phyloP scores from a whole-genome alignment of 2,329 filamentous ascomycete genomes.

The Coleophoma crateriformis region DNA sequence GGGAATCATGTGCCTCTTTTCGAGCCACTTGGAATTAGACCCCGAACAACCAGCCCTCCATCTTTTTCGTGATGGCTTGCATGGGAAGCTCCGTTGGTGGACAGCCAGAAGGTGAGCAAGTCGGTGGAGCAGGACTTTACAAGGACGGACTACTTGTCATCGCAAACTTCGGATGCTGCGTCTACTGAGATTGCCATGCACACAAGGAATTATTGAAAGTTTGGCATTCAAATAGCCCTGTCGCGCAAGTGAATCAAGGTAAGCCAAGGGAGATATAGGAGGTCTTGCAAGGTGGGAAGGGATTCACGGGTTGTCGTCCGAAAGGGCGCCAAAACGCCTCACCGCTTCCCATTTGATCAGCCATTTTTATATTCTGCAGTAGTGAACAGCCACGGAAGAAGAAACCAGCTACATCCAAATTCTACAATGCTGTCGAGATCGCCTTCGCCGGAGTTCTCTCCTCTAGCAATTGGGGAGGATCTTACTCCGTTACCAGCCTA shows the following conservation, averaged over 20 bases:
- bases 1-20: too few relatives aligned
- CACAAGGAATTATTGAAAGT: not conserved
- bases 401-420: not conserved
- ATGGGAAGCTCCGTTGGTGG: too few relatives aligned
- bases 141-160: too few relatives aligned
- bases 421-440: conserved; percentile 19
- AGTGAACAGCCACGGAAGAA: too few relatives aligned
- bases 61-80: too few relatives aligned
- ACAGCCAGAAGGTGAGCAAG: too few relatives aligned
- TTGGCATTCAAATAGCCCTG: not conserved
- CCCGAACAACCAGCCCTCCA: too few relatives aligned
- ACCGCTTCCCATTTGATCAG: not conserved
- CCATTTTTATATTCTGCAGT: not conserved
- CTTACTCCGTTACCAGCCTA: conserved; percentile 54
- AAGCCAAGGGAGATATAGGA: not conserved
- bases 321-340: not conserved
- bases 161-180: too few relatives aligned
- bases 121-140: too few relatives aligned
- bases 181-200: not conserved
- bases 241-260: not conserved
- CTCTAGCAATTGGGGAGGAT: conserved; percentile 41
- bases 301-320: not conserved
- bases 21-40: too few relatives aligned
- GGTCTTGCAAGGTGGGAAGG: not conserved
- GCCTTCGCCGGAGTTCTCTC: conserved; percentile 25